Conservation (phyloP, 1,139 yeast genomes). For the Casaregolazyma suthepensis region DNA sequence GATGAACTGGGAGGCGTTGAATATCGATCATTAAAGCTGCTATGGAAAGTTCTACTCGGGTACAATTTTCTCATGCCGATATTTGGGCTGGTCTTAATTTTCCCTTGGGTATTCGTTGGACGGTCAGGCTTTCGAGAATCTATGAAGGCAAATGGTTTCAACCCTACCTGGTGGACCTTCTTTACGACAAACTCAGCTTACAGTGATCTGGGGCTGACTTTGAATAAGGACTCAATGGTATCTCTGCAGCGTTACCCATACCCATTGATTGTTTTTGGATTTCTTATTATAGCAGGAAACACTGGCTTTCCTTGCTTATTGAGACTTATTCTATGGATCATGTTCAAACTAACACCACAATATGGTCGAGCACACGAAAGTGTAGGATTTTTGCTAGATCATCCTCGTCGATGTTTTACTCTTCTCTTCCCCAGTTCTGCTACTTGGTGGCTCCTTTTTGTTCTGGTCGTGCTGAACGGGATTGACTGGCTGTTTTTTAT, state of each 20-base stretch:
- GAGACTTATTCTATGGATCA: conserved; percentile 73
- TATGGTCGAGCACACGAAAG: conserved; percentile 52
- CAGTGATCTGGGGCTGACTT: conserved; percentile 75
- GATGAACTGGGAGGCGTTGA: conserved; percentile 97
- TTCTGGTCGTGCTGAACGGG: conserved; percentile 63
- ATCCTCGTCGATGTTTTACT: conserved; percentile 96
- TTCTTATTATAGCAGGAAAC: conserved; percentile 81
- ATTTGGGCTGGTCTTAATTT: conserved; percentile 48
- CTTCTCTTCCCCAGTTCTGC: conserved; percentile 85
- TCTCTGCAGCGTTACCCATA: conserved; percentile 59
- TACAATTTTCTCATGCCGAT: conserved; percentile 77
- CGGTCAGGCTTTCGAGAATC: conserved; percentile 39
- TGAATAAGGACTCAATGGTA: conserved; percentile 73
- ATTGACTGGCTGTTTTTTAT: conserved; percentile 76
- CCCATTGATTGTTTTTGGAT: conserved; percentile 53
- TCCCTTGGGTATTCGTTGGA: conserved; percentile 56
- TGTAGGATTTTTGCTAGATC: conserved; percentile 79
- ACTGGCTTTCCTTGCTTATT: conserved; percentile 86
- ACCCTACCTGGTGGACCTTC: conserved; percentile 89
- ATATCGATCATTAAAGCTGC: conserved; percentile 76
- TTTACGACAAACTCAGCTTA: conserved; percentile 74
- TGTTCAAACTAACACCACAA: conserved; percentile 62
- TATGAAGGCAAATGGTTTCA: conserved; percentile 50
- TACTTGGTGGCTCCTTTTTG: conserved; percentile 88
- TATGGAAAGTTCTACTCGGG: conserved; percentile 56